Percentiles rank a stretch among this genome's conserved stretches.
These are phyloP conservation scores for Cornus kousa DNA, from an alignment of 148 eudicot genomes.

Conservation along the genomic window DNA sequence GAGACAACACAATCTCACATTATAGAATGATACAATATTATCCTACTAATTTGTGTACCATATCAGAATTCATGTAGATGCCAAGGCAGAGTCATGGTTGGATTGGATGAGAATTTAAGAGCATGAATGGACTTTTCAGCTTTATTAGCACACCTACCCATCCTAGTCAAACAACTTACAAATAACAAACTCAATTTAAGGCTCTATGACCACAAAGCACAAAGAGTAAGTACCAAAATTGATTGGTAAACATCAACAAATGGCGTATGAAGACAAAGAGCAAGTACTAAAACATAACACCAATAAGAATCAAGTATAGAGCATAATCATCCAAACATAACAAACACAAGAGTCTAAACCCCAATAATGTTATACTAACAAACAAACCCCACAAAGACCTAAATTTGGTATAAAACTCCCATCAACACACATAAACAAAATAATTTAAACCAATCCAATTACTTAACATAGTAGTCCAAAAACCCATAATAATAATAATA, in stretches of 20 bases:
- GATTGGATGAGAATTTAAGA: no score
- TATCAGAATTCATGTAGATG: no score
- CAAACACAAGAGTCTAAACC: background rate
- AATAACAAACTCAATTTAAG: background rate
- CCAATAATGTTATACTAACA: background rate
- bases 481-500: background rate
- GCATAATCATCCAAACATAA: conserved; percentile 6
- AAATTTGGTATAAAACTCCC: background rate
- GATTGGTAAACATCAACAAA: background rate
- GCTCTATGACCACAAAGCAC: background rate
- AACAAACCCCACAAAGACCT: background rate
- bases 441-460: background rate
- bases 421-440: background rate
- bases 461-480: background rate
- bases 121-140: no score
- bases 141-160: no score
- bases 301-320: background rate
- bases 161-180: conserved; percentile 3
- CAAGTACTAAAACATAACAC: background rate
- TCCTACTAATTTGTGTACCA: no score
- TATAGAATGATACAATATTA: no score
- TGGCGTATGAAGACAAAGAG: no score
- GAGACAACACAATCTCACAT: no score
- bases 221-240: background rate
- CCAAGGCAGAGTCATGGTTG: no score